Evolutionary conservation across 345 rosid species (phyloP).

Genomic region (Aquilaria malaccensis): DNA sequence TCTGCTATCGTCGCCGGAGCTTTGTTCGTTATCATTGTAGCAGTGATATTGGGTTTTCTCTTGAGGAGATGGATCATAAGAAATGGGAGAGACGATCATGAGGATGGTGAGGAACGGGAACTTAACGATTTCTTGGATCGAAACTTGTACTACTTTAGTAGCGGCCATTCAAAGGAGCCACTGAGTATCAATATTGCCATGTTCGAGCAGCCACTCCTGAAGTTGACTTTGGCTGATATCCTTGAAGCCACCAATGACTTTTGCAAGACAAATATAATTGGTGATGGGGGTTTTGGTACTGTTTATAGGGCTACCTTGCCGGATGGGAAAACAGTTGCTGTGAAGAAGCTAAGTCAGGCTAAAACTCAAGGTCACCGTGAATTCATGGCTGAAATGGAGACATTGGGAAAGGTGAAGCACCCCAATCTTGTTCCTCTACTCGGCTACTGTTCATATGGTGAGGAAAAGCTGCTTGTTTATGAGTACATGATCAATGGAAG

Average conservation of each 20-base stretch:
- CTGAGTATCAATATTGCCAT: constrained; percentile 78
- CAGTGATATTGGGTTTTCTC: constrained; percentile 17
- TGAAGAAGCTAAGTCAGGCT: constrained; percentile 82
- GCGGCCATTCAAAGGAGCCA: constrained; percentile 81
- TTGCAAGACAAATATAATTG: constrained; percentile 78
- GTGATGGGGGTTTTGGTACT: constrained; percentile 93
- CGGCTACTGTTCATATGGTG: constrained; percentile 73
- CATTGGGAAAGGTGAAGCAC: constrained; percentile 92
- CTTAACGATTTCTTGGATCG: constrained; percentile 42
- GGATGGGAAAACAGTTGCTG: constrained; percentile 64
- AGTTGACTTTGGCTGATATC: constrained; percentile 59
- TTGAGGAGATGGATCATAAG: constrained; percentile 37
- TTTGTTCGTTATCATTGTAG: constrained; percentile 24
- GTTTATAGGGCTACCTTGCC: constrained; percentile 72
- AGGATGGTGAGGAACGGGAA: constrained; percentile 48
- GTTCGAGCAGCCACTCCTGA: constrained; percentile 83
- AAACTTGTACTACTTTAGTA: constrained; percentile 51
- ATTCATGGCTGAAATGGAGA: constrained; percentile 94
- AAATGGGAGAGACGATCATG: constrained; percentile 23
- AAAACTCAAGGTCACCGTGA: constrained; percentile 83
- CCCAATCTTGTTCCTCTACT: constrained; percentile 75
- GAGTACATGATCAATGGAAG: constrained; percentile 92
- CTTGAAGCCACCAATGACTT: constrained; percentile 74
- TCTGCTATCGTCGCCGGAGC: constrained; percentile 39
- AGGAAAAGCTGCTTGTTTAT: constrained; percentile 88